These are phyloP conservation scores for Tolypocladium cylindrosporum DNA, from an alignment of 2,329 filamentous ascomycete species.

Conservation along the genomic window DNA sequence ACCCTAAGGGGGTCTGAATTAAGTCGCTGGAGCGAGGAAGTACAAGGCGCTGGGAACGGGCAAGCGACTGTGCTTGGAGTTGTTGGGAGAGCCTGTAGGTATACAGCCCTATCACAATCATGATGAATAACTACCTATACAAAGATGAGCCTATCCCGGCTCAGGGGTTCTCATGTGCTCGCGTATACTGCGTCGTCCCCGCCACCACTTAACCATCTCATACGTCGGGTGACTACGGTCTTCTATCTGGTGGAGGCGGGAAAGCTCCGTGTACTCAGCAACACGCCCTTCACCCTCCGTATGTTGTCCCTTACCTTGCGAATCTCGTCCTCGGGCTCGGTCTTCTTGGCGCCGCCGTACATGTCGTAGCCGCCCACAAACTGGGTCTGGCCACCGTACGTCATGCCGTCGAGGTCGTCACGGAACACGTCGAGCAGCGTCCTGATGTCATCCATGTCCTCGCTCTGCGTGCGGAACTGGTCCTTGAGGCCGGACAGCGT, in stretches of 20 bases:
- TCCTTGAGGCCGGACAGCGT: slow-evolving; percentile 32
- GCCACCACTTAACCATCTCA: no score
- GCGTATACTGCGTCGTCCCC: neutral
- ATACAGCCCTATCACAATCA: neutral
- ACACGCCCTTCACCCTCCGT: slow-evolving; percentile 66
- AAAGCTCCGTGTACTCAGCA: slow-evolving; percentile 67
- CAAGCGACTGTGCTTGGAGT: neutral
- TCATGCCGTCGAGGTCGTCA: slow-evolving; percentile 55
- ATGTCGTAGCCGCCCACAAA: slow-evolving; percentile 28
- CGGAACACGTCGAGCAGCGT: slow-evolving; percentile 47
- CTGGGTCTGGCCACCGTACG: slow-evolving; percentile 30
- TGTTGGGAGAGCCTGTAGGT: neutral
- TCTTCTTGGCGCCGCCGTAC: slow-evolving; percentile 32
- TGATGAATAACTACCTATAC: neutral
- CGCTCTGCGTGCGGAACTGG: slow-evolving; percentile 32
- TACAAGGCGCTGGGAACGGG: neutral
- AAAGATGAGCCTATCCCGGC: neutral
- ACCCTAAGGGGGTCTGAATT: slow-evolving; percentile 8
- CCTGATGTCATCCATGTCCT: slow-evolving; percentile 40
- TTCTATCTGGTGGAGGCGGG: slow-evolving; percentile 31
- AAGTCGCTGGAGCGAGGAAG: neutral
- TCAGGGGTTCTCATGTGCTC: neutral
- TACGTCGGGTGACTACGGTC: neutral
- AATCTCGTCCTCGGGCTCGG: slow-evolving; percentile 59
- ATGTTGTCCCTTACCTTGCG: slow-evolving; percentile 66